phyloP scores from a whole-genome alignment of 306 rosid genomes.

The Prunus fruticosa region DNA sequence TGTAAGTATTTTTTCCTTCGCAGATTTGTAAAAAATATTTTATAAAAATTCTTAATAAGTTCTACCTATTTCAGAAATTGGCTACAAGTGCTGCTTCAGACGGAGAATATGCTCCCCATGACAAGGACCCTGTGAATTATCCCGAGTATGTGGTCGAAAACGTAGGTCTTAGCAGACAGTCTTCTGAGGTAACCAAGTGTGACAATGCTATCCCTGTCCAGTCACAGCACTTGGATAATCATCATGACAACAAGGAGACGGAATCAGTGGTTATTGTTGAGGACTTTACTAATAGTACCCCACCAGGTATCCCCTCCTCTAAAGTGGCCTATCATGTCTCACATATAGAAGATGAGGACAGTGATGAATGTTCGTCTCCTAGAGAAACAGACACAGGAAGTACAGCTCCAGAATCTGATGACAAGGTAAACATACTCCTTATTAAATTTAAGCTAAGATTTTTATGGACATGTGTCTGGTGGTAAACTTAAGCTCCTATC shows the following conservation, averaged over 20 bases:
- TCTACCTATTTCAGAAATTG: conserved; percentile 46
- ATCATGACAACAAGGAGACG: conserved; percentile 22
- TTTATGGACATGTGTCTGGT: conserved; percentile 16
- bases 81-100: conserved; percentile 32
- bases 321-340: conserved; percentile 39
- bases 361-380: conserved; percentile 38
- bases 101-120: conserved; percentile 33
- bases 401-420: conserved; percentile 37
- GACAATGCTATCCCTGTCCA: conserved; percentile 25
- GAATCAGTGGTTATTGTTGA: conserved; percentile 32
- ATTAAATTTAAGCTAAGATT: conserved; percentile 11
- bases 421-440: conserved; percentile 46
- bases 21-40: background rate
- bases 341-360: conserved; percentile 41
- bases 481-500: conserved; percentile 15
- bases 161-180: conserved; percentile 21
- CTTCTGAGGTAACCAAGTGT: conserved; percentile 14
- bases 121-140: conserved; percentile 26
- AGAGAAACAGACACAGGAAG: conserved; percentile 26
- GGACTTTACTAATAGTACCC: conserved; percentile 33
- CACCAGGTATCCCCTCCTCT: conserved; percentile 40
- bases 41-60: conserved; percentile 23
- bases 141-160: conserved; percentile 34
- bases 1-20: conserved; percentile 48
- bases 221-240: conserved; percentile 23